Evolutionary conservation across 164 flowering plant genomes (phyloP).

Genomic region (Vitis riparia): DNA sequence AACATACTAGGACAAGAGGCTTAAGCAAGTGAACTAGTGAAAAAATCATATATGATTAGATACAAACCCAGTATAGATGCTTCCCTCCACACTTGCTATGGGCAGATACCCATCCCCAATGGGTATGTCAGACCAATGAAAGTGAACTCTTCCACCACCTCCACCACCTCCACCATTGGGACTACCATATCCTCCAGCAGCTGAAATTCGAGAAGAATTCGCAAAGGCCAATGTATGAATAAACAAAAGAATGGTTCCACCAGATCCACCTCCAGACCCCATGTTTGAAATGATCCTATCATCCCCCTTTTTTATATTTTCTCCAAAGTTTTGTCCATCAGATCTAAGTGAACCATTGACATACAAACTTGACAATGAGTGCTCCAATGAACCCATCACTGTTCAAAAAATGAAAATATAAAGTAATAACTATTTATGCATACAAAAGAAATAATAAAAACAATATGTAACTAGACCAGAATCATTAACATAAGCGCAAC

Average conservation of each 20-base stretch:
- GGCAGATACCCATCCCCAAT: conserved; percentile 79
- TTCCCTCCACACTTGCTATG: conserved; percentile 63
- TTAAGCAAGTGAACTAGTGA: too few species aligned
- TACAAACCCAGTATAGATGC: conserved; percentile 54
- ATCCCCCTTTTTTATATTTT: conserved; percentile 21
- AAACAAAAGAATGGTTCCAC: conserved; percentile 91
- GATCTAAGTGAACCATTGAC: conserved; percentile 75
- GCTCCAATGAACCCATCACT: conserved; percentile 98
- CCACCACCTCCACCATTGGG: conserved; percentile 85
- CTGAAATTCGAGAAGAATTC: conserved; percentile 56
- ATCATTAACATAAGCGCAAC: not conserved
- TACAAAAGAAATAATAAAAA: too few species aligned
- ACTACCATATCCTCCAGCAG: conserved; percentile 82
- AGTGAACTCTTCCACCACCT: conserved; percentile 92
- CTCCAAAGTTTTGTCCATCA: conserved; percentile 78
- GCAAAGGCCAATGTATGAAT: conserved; percentile 52
- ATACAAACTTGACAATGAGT: conserved; percentile 62
- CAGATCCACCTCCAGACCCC: conserved; percentile 94
- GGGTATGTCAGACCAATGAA: conserved; percentile 86
- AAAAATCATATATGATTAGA: not conserved
- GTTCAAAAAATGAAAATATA: conserved; percentile 16
- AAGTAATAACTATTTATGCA: not conserved
- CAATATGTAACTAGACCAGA: too few species aligned
- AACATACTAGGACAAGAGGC: too few species aligned
- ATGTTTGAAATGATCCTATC: conserved; percentile 22